phyloP scores from a whole-genome alignment of 306 rosid species.

The Erythrophleum fordii region DNA sequence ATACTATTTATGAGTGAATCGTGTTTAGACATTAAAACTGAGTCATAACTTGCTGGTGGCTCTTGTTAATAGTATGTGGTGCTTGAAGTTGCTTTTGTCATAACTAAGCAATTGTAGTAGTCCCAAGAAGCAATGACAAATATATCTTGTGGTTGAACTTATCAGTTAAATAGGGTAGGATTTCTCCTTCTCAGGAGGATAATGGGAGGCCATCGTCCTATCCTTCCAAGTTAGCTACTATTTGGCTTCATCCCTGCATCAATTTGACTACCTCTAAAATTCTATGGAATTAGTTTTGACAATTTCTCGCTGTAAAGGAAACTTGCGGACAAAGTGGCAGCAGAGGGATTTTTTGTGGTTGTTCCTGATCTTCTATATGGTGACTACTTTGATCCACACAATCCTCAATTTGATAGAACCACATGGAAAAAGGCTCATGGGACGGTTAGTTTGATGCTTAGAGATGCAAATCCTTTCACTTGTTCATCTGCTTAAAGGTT shows the following conservation, averaged over 20 bases:
- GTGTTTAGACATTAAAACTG: too few relatives aligned
- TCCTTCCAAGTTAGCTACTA: background rate
- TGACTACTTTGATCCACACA: constrained; percentile 39
- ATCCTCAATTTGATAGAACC: constrained; percentile 39
- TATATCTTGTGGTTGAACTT: too few relatives aligned
- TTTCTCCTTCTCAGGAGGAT: too few relatives aligned
- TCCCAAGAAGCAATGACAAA: too few relatives aligned
- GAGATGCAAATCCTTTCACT: background rate
- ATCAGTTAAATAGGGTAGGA: too few relatives aligned
- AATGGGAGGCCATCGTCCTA: too few relatives aligned
- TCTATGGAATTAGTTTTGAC: constrained; percentile 1
- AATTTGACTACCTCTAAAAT: background rate
- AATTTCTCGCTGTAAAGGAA: constrained; percentile 52
- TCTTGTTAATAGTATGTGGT: background rate
- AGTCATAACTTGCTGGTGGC: background rate
- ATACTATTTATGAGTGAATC: background rate
- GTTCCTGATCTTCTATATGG: constrained; percentile 68
- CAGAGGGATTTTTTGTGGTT: constrained; percentile 59
- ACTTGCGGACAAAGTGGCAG: constrained; percentile 64
- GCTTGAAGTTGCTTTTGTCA: too few relatives aligned
- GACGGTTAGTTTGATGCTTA: constrained; percentile 41
- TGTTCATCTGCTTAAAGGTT: background rate
- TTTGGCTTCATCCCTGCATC: background rate
- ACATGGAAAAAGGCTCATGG: constrained; percentile 52
- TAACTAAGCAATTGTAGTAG: too few relatives aligned